Percentiles rank a stretch among this genome's conserved stretches.
phyloP scores from a whole-genome alignment of 257 asterid genomes.

The Gentiana dahurica region DNA sequence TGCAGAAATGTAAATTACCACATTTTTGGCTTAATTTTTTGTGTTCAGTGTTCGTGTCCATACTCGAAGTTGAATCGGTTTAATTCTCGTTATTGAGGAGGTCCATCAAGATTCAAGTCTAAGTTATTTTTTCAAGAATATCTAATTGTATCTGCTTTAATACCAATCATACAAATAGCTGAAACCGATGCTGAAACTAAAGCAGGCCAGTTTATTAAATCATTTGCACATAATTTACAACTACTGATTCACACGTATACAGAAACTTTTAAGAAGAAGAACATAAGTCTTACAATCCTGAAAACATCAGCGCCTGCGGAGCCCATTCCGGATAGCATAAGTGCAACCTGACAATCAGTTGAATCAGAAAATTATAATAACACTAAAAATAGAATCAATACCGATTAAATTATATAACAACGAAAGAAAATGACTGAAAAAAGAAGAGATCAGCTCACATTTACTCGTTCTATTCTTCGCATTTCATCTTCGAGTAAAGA shows the following conservation, averaged over 20 bases:
- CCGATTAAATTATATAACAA: not conserved
- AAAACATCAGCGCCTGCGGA: slow-evolving; percentile 71
- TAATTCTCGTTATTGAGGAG: too few species aligned
- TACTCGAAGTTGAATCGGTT: too few species aligned
- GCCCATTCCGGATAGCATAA: slow-evolving; percentile 98
- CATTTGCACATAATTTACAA: too few species aligned
- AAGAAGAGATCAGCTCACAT: slow-evolving; percentile 37
- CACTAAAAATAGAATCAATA: not conserved
- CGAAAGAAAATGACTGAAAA: not conserved
- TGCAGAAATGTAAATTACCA: too few species aligned
- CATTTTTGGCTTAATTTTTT: too few species aligned
- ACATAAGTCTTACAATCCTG: slow-evolving; percentile 47
- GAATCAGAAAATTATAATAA: not conserved
- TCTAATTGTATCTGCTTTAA: not conserved
- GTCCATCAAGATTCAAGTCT: not conserved
- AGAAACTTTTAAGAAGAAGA: not conserved
- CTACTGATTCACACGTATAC: too few species aligned
- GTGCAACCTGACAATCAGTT: slow-evolving; percentile 56
- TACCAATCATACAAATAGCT: too few species aligned
- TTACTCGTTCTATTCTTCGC: slow-evolving; percentile 97
- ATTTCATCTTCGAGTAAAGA: slow-evolving; percentile 96
- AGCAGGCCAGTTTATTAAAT: too few species aligned
- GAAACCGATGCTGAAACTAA: too few species aligned
- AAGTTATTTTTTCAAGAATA: not conserved
- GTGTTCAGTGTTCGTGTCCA: too few species aligned